phyloP scores from a whole-genome alignment of 164 flowering plant species.

The Liriodendron chinense region DNA sequence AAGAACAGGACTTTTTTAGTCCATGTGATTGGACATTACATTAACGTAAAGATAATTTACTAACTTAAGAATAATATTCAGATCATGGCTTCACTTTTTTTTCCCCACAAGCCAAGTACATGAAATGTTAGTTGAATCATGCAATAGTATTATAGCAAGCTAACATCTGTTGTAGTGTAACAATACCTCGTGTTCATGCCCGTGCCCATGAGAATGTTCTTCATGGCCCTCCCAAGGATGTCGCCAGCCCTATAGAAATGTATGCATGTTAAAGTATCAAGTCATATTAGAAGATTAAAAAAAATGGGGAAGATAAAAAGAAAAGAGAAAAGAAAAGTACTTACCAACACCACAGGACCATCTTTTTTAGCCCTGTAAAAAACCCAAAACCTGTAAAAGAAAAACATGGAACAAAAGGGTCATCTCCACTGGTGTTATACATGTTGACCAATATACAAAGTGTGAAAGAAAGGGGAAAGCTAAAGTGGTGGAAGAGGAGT shows the following conservation, averaged over 20 bases:
- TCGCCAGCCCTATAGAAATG: conserved; percentile 66
- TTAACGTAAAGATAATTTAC: too few relatives aligned
- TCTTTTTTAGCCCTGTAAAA: conserved; percentile 40
- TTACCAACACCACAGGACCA: conserved; percentile 42
- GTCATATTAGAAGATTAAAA: not conserved
- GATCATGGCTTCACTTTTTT: too few relatives aligned
- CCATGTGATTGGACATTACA: too few relatives aligned
- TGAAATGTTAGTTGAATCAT: not conserved
- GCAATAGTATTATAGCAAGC: not conserved
- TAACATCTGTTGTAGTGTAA: not conserved
- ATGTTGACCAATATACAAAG: not conserved
- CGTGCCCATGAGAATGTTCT: conserved; percentile 55
- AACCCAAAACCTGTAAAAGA: conserved; percentile 39
- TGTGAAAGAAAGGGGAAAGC: too few relatives aligned
- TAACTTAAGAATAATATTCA: too few relatives aligned
- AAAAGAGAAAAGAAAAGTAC: not conserved
- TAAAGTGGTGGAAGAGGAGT: too few relatives aligned
- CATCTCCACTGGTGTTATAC: not conserved
- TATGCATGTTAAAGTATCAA: not conserved
- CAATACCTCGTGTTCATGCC: conserved; percentile 38
- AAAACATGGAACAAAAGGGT: not conserved
- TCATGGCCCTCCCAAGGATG: conserved; percentile 96
- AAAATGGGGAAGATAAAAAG: not conserved
- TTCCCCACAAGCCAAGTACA: not conserved
- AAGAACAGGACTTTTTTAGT: too few relatives aligned